Percentiles rank a stretch among this genome's conserved stretches.
These are phyloP conservation scores for Hymenoscyphus infarciens DNA, from an alignment of 2,329 filamentous ascomycete genomes.

Conservation along the genomic window DNA sequence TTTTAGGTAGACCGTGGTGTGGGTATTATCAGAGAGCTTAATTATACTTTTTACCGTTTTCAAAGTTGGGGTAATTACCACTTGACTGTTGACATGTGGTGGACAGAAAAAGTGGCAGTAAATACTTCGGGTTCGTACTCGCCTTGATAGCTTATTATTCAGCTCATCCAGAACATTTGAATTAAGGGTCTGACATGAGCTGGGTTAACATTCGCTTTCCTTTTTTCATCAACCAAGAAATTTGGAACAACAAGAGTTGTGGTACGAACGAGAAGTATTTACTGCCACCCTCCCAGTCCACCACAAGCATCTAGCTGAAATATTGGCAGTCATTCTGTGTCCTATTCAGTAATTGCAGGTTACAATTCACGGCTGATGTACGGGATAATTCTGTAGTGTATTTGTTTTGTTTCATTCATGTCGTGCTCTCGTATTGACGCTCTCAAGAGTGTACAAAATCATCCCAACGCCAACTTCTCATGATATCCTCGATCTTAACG, in stretches of 20 bases:
- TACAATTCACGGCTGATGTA: neutral
- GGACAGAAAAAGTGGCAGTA: neutral
- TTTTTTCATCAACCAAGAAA: no score
- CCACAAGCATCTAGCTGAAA: no score
- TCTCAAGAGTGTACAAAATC: slow-evolving; percentile 17
- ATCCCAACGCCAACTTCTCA: slow-evolving; percentile 21
- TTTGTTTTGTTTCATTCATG: slow-evolving; percentile 13
- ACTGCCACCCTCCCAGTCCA: no score
- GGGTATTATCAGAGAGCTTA: neutral
- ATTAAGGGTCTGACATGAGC: no score
- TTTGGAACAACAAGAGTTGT: no score
- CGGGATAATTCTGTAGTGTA: neutral
- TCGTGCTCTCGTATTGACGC: slow-evolving; percentile 15
- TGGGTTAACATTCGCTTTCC: no score
- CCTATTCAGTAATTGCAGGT: no score
- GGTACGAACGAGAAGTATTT: no score
- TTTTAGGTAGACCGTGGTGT: neutral
- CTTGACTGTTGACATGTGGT: neutral
- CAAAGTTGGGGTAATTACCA: neutral
- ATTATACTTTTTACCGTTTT: neutral
- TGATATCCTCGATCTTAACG: slow-evolving; percentile 17
- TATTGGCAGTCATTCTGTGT: no score
- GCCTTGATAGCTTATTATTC: no score
- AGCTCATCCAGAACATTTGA: no score
- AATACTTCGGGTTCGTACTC: no score